Evolutionary conservation across 208 protist genomes (phyloP).

Genomic region (Wallacemonas collosoma): DNA sequence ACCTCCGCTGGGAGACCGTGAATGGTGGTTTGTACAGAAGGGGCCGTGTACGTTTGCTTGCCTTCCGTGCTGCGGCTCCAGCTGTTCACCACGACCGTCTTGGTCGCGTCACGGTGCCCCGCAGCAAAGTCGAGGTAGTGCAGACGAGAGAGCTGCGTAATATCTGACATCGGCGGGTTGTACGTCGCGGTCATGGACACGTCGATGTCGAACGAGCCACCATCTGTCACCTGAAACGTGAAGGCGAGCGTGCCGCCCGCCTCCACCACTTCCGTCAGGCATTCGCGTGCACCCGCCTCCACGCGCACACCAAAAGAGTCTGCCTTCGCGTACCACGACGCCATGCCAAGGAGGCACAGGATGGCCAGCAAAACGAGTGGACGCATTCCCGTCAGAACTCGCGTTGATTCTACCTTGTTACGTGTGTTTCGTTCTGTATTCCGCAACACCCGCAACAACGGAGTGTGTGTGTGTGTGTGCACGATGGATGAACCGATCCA

Average conservation of each 20-base stretch:
- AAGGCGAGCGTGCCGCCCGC: constrained; percentile 64
- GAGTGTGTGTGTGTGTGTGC: no score
- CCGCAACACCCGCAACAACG: no score
- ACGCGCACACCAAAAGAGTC: constrained; percentile 52
- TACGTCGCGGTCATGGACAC: constrained; percentile 42
- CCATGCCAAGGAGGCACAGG: constrained; percentile 11
- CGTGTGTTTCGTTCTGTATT: no score
- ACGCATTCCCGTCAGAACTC: no score
- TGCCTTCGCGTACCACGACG: constrained; percentile 6
- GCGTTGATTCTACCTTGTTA: no score
- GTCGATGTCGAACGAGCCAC: constrained; percentile 73
- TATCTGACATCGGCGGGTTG: constrained; percentile 36
- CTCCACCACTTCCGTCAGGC: constrained; percentile 65
- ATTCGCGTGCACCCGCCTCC: constrained; percentile 50
- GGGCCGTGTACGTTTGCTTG: constrained; percentile 66
- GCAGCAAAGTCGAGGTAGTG: constrained; percentile 49
- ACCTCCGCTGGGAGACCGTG: constrained; percentile 70
- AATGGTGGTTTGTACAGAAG: constrained; percentile 41
- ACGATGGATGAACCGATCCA: no score
- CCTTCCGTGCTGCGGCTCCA: constrained; percentile 63
- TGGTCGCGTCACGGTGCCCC: constrained; percentile 34
- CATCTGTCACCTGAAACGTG: constrained; percentile 72
- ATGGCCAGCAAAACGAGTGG: constrained; percentile 14
- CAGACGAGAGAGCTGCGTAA: constrained; percentile 33
- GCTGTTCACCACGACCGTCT: constrained; percentile 41